These are phyloP conservation scores for Elongisporangium anandrum DNA, from an alignment of 352 stramenopile genomes.

Conservation along the genomic window DNA sequence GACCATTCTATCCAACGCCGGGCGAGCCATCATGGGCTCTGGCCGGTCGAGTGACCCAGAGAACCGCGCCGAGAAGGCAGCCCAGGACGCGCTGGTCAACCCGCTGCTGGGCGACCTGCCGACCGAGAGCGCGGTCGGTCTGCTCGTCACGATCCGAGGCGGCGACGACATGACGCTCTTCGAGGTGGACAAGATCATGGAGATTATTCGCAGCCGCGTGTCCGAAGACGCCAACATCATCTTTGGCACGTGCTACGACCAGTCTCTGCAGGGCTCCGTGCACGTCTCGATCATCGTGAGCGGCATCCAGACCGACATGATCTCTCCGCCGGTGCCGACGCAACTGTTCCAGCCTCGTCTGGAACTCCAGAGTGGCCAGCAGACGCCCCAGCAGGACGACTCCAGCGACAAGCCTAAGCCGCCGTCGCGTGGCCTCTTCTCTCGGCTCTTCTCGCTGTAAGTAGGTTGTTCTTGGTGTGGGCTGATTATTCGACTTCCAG, in stretches of 20 bases:
- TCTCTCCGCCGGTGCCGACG: conserved; percentile 66
- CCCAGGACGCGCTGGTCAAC: conserved; percentile 93
- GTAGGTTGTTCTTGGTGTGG: background rate
- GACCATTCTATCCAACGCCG: conserved; percentile 92
- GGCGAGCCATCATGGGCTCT: conserved; percentile 95
- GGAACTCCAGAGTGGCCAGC: conserved; percentile 21
- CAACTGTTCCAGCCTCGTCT: conserved; percentile 41
- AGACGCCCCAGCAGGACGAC: conserved; percentile 8
- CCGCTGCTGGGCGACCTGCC: conserved; percentile 92
- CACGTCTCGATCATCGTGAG: conserved; percentile 88
- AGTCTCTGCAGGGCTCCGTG: conserved; percentile 73
- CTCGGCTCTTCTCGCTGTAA: conserved; percentile 72
- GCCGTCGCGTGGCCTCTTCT: conserved; percentile 52
- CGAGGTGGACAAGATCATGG: conserved; percentile 89
- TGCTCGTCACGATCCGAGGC: conserved; percentile 95
- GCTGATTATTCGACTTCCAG: background rate
- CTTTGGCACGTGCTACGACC: conserved; percentile 86
- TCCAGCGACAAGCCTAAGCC: conserved; percentile 9
- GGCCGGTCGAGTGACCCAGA: conserved; percentile 57
- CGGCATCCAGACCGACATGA: conserved; percentile 82
- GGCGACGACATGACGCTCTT: conserved; percentile 92
- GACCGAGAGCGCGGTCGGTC: conserved; percentile 89
- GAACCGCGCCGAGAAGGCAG: conserved; percentile 86
- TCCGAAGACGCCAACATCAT: conserved; percentile 87
- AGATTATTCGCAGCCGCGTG: conserved; percentile 78